Conservation (phyloP, 2,329 filamentous ascomycete species). For the Penicillium sp. region DNA sequence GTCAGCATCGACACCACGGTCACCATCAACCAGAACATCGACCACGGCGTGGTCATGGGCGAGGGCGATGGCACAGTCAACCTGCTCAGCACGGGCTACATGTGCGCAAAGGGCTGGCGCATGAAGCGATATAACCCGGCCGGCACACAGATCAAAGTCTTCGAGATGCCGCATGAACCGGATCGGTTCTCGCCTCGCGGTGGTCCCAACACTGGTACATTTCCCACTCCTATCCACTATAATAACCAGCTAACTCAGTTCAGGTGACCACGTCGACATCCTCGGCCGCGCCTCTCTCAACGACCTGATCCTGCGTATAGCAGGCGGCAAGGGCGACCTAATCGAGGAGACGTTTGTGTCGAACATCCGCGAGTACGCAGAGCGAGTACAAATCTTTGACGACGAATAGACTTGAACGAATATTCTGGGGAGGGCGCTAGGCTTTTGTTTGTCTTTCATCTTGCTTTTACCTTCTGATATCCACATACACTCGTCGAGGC, state of each 20-base stretch:
- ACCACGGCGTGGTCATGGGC: slow-evolving; percentile 90
- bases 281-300: slow-evolving; percentile 83
- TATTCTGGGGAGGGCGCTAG: not conserved
- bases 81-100: slow-evolving; percentile 85
- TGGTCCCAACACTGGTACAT: slow-evolving; percentile 58
- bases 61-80: slow-evolving; percentile 97
- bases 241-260: not conserved
- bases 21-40: slow-evolving; percentile 48
- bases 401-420: slow-evolving; percentile 32
- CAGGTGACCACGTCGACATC: slow-evolving; percentile 92
- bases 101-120: slow-evolving; percentile 94
- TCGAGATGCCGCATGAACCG: slow-evolving; percentile 95
- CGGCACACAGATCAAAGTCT: slow-evolving; percentile 72
- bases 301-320: slow-evolving; percentile 80
- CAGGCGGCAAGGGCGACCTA: slow-evolving; percentile 73
- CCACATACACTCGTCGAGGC: not conserved
- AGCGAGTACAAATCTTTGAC: slow-evolving; percentile 76
- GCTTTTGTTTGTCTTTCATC: not conserved
- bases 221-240: slow-evolving; percentile 39
- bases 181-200: slow-evolving; percentile 82
- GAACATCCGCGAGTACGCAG: slow-evolving; percentile 75
- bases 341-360: slow-evolving; percentile 76
- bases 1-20: slow-evolving; percentile 53
- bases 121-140: slow-evolving; percentile 92
- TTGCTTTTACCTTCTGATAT: not conserved